Base-by-base conservation (phyloP, 1,284 basidiomycete genomes). In the Rhodotorula sp. region DNA sequence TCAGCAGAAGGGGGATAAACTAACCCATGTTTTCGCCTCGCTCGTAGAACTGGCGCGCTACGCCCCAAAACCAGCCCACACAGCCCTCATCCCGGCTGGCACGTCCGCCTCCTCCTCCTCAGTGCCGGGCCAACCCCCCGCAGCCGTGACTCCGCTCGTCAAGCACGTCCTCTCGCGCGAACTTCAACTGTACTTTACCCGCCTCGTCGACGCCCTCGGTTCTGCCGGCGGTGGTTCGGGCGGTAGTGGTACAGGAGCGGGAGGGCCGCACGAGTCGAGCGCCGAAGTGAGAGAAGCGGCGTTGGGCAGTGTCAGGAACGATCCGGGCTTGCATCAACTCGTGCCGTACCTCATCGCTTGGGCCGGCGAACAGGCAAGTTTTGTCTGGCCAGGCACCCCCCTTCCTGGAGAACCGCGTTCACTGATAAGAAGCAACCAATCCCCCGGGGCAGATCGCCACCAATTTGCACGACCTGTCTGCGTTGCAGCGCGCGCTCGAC, bases 111-210 rank as follows among this genome's bases (percentile, higher is more conserved):
- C 58, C 42, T 29, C 83, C 33, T 10, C 37, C 37, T 42, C 37
- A 8, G 37, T 10, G 24, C 84, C 60, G 65, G 81, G 22, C 71
- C 74, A 71, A 70, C 72, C 37, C 76, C 30, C 84, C 4, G 62
- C 84, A 45, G 66, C 82, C 29, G 66, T 86, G 90, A 56, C 75
- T 7, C 78, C 78, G 12, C 77, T 82, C 37, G 92, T 95, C 76
- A 96, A 96, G 80, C 91, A 95, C 76, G 91, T 95, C 18, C 85
- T 99, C 24, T 96, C 95, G 33, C 87, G 92, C 76, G 95, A 99
- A 81, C 84, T 99, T 48, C 94, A 98, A 80, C 84, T 98, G 2
- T 98, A 99, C 82, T 98, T 97, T 78, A 89, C 91, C 3, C 88
- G 95, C 3, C 87, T 99, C 62, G 97, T 93, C 0, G 86, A 89